phyloP scores from a whole-genome alignment of 164 flowering plant genomes.

The Tetrastigma voinierianum region DNA sequence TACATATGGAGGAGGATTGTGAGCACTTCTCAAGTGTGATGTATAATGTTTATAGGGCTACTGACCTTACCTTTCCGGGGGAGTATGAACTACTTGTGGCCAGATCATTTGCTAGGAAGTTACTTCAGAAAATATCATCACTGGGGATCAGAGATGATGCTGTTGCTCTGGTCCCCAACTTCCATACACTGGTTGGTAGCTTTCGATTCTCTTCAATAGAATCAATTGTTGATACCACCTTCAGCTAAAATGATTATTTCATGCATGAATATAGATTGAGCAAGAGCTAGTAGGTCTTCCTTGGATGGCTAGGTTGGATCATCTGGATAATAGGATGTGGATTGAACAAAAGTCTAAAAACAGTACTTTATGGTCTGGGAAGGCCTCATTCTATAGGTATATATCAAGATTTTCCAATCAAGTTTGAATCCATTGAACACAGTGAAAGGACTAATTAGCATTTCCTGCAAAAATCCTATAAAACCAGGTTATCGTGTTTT shows the following conservation, averaged over 20 bases:
- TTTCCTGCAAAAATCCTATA: too few species aligned
- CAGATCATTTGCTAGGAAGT: constrained; percentile 22
- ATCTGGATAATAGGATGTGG: constrained; percentile 36
- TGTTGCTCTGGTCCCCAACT: too few species aligned
- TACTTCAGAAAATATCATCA: constrained; percentile 10
- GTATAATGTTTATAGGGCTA: constrained; percentile 36
- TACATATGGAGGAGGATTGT: too few species aligned
- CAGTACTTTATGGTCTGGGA: constrained; percentile 9
- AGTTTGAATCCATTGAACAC: too few species aligned
- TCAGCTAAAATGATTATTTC: too few species aligned
- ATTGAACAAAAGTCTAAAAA: constrained; percentile 17
- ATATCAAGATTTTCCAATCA: too few species aligned
- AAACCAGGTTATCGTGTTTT: constrained; percentile 20
- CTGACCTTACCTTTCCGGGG: constrained; percentile 34
- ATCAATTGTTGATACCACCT: too few species aligned
- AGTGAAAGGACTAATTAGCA: too few species aligned
- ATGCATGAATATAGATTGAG: constrained; percentile 18
- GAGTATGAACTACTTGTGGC: constrained; percentile 37
- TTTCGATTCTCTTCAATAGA: too few species aligned
- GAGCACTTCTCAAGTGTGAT: constrained; percentile 19
- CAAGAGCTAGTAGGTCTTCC: constrained; percentile 33
- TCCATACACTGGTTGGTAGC: too few species aligned
- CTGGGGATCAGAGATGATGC: neutral
- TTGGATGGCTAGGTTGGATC: constrained; percentile 43
- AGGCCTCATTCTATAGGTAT: too few species aligned